Evolutionary conservation across 768 basidiomycete genomes (phyloP), one percentile per base, ranked within the genome.

Genomic region (Collybia nuda): DNA sequence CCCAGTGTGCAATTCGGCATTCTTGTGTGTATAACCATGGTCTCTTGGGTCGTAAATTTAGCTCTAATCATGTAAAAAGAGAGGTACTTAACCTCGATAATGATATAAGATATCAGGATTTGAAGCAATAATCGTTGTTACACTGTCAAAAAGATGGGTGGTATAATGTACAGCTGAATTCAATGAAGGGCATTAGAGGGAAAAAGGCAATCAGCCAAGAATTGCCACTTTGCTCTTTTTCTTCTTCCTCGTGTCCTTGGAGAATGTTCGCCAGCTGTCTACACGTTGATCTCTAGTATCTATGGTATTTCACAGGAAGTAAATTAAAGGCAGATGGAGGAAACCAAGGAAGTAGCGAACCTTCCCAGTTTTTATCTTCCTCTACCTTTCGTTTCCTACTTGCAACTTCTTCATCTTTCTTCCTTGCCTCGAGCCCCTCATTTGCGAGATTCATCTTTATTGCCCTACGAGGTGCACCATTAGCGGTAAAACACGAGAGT

Each of bases 371-470:
- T 58, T 85, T 88, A 58, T 95, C 91, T 5, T 94, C 90, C 58
- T 95, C 92, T 1, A 79, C 87, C 69, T 96, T 96, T 47, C 93
- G 79, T 67, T 96, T 96, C 71, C 69, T 84, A 29, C 82, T 61
- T 19, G 76, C 69, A 9, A 88, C 77, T 57, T 94, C 94, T 50
- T 93, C 91, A 46, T 97, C 93, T 64, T 92, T 93, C 76, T 88
- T 90, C 60, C 86, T 79, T n/a, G 94, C 94, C 63, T 96, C 93
- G 4, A 94, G 72, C 2, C 93, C 93, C 66, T 94, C 92, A 58
- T 94, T 94, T 6, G 92, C 92, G 48, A 94, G 67, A 63, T 92
- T 92, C 84, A 93, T 84, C 75, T 93, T 93, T 60, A 93, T 70
- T 1, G 92, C 90, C 62, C 91, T 93, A 56, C 35, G 40, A n/a